Base-by-base conservation (phyloP, 2,329 filamentous ascomycete genomes). In the Ascochyta rabiei region DNA sequence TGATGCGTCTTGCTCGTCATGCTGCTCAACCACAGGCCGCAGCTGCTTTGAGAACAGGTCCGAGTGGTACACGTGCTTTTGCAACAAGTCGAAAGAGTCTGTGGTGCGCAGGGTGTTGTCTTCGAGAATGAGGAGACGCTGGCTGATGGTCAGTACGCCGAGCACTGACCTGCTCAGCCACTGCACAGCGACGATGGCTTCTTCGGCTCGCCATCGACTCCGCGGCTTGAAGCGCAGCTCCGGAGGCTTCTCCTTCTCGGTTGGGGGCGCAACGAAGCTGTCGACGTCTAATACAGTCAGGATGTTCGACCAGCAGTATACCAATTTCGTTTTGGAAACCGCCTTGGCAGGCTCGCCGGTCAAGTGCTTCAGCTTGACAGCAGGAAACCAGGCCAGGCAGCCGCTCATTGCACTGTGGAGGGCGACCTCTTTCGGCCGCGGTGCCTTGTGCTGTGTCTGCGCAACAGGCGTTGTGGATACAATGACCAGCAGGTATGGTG, bases 241-340 rank as follows among this genome's bases (percentile, higher is more conserved):
- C 1, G 91, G 85, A 3, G 90, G 90, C 67, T 91, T 92, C 62
- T 93, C 89, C 59, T 86, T 87, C 62, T 91, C 87, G 13, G 86
- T 83, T 0, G 83, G 72, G 21, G 81, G 77, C 12, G 87, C 80
- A 2, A 66, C 61, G 7, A 70, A 63, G 63, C 95, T 89, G 46
- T 93, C 87, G 10, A 98, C 86, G 60, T 99, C 95, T 21, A 99
- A 79, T 5, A 99, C 88, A 0, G 93, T 98, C 61, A 99, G 79
- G n/a, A 98, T 86, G 68, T 98, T 98, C 2, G 95, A 98, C 95
- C 95, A 99, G 75, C 93, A 97, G 77, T 99, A 99, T 0, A 91
- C 93, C 16, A 99, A 83, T 74, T 99, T 98, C 33, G 89, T 89
- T 68, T 87, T 89, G 16, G 90, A 93, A 9, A 88, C 82, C 7